Base-by-base conservation (phyloP, 805 yeast species). In the Teunomyces funiuensis region DNA sequence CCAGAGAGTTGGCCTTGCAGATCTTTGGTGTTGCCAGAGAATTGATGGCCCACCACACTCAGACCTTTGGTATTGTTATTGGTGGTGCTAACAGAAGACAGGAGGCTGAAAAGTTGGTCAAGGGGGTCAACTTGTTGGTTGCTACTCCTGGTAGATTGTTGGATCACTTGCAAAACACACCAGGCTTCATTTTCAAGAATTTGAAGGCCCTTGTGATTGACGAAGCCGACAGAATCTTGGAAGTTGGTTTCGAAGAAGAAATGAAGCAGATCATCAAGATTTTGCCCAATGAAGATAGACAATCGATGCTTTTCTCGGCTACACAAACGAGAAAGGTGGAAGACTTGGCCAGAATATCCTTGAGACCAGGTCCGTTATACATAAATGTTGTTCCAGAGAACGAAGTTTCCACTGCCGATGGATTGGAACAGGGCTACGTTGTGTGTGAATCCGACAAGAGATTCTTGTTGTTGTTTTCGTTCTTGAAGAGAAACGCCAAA, bases 311-410 rank as follows among this genome's bases (percentile, higher is more conserved):
- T 49, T 93, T 93, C 61, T 91, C 98, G n/a, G 99, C 99, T 36
- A 93, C 99, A 1, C 99, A 93, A 66, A 93, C 99, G 22, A 93
- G 98, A 29, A 93, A 95, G 69, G 99, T 93, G 50, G 98, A 93
- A 65, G 99, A 93, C 70, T 75, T 93, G 58, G 99, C 99, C 11
- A 80, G 99, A 66, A 91, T 93, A 40, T 91, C 99, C 2, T 74
- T 95, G 56, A 82, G 95, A 62, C 83, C 90, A 39, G 97, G 97
- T 33, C 98, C 99, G 9, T 66, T 79, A 45, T 95, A 90, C 66
- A 93, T 93, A 50, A 93, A 91, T 58, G 99, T 93, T 38, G 97
- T 86, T 48, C 82, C 84, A 36, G 87, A 83, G 54, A 78, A 83
- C 33, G 91, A 80, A 27, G 80, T 80, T 3, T 88, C 97, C 3